Evolutionary conservation across 495 filamentous ascomycete species (phyloP), one percentile per base, ranked within the genome.

Genomic region (Xylaria sp.): DNA sequence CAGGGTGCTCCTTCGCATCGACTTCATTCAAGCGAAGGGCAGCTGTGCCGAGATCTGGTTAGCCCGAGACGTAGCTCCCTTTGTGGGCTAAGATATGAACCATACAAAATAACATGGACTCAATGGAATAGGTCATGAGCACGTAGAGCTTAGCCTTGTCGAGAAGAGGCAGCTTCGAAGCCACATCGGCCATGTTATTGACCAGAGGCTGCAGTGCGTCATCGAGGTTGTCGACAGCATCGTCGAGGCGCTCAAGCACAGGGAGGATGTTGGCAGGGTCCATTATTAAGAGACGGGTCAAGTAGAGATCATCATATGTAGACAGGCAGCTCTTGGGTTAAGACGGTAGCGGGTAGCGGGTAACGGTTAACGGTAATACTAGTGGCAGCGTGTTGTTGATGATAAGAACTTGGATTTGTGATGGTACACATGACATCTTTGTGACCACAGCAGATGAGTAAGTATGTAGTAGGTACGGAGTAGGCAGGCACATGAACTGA

Each of bases 71-170:
- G 15, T 2, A 1, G 33, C 2, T 19, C 5, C 21, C 1, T 2
- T 24, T n/a, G n/a, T 21, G 6, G 29, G 7, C 15, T 11, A 1
- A 5, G 9, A 65, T 31, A 17, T 17, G 6, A 7, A 62, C 6
- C 89, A 69, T 80, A 97, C 93, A 95, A 80, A 97, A 98, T 26
- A 98, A 79, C 17, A 97, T 82, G n/a, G 93, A 97, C 72, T 98
- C 94, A 62, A 99, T 89, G 0, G 94, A 88, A 78, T 98, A 98
- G 0, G 93, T 90, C 57, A 89, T 82, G 40, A 96, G 80, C 21
- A 97, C 90, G 75, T 96, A 93, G 68, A 97, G 89, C 82, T 97
- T 97, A 24, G 96, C 95, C 80, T 93, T 96, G 84, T 99, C 96
- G 68, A 98, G 84, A 12, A 99, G 85, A 1, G 97, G 94, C 41